phyloP scores from a whole-genome alignment of 139 green algal genomes.

The Parachlorella kessleri region DNA sequence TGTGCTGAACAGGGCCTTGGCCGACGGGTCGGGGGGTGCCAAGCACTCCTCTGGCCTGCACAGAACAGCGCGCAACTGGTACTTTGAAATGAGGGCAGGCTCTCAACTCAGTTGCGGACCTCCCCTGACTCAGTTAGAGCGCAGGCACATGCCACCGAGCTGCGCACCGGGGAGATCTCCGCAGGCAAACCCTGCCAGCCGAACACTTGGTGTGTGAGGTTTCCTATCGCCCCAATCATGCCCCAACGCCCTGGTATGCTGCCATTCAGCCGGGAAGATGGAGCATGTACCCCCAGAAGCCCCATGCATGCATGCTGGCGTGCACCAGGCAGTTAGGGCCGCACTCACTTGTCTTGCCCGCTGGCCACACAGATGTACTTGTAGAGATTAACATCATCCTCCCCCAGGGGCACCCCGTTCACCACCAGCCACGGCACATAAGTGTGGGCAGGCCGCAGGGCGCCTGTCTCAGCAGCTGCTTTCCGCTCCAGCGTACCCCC shows the following conservation, averaged over 20 bases:
- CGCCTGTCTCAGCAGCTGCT: constrained; percentile 28
- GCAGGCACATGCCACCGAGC: too few relatives aligned
- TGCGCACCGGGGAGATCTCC: too few relatives aligned
- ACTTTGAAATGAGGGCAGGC: too few relatives aligned
- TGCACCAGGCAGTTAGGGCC: neutral
- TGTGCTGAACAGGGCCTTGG: too few relatives aligned
- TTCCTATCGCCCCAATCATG: too few relatives aligned
- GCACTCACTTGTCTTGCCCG: neutral
- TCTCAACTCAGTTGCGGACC: too few relatives aligned
- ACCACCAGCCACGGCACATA: constrained; percentile 47
- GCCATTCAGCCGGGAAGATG: too few relatives aligned
- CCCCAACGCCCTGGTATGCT: too few relatives aligned
- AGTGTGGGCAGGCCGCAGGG: constrained; percentile 29
- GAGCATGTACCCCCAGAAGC: neutral
- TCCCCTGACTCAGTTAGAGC: too few relatives aligned
- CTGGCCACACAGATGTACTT: constrained; percentile 34
- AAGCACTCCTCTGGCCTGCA: neutral
- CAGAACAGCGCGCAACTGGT: too few relatives aligned
- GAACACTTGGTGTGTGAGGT: too few relatives aligned
- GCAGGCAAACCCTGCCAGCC: too few relatives aligned
- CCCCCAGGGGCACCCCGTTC: constrained; percentile 36
- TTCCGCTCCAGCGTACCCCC: constrained; percentile 27
- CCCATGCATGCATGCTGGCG: neutral
- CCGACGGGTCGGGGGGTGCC: neutral
- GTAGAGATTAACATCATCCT: constrained; percentile 19